Conservation (phyloP, 805 yeast genomes). For the Kodamaea nitidulidarum region DNA sequence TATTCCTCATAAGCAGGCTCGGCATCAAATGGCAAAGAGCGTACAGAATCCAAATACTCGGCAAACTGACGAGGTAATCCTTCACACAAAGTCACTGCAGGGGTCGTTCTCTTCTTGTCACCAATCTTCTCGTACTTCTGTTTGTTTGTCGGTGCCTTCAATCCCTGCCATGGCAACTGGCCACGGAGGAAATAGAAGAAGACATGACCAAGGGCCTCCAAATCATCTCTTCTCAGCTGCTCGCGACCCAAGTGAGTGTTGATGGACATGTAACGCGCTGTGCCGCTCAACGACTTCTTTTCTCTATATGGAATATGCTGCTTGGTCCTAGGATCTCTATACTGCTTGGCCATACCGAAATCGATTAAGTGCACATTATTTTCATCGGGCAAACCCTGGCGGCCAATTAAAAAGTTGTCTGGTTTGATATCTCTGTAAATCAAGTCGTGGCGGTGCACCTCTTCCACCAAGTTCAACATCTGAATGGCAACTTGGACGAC, state of each 20-base stretch:
- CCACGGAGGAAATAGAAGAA: constrained; percentile 77
- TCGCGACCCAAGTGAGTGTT: constrained; percentile 86
- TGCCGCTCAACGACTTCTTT: constrained; percentile 74
- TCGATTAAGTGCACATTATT: constrained; percentile 72
- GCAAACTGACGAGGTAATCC: constrained; percentile 72
- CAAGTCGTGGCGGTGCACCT: constrained; percentile 71
- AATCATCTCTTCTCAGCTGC: constrained; percentile 78
- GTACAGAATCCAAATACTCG: constrained; percentile 64
- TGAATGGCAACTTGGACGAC: constrained; percentile 73
- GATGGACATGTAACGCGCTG: constrained; percentile 84
- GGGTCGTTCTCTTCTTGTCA: constrained; percentile 68
- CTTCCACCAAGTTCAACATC: constrained; percentile 69
- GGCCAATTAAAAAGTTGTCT: constrained; percentile 73
- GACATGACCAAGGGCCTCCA: constrained; percentile 79
- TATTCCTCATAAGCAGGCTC: constrained; percentile 74
- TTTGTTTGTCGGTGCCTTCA: constrained; percentile 82
- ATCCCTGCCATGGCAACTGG: constrained; percentile 86
- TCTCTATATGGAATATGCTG: constrained; percentile 82
- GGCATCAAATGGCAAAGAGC: constrained; percentile 70
- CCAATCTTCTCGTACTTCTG: constrained; percentile 82
- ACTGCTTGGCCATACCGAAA: constrained; percentile 86
- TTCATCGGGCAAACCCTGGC: constrained; percentile 55
- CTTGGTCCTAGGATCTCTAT: constrained; percentile 73
- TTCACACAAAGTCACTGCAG: constrained; percentile 56
- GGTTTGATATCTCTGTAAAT: constrained; percentile 83